Base-by-base conservation (phyloP, 2,329 filamentous ascomycete genomes). In the Aureobasidium sp. region DNA sequence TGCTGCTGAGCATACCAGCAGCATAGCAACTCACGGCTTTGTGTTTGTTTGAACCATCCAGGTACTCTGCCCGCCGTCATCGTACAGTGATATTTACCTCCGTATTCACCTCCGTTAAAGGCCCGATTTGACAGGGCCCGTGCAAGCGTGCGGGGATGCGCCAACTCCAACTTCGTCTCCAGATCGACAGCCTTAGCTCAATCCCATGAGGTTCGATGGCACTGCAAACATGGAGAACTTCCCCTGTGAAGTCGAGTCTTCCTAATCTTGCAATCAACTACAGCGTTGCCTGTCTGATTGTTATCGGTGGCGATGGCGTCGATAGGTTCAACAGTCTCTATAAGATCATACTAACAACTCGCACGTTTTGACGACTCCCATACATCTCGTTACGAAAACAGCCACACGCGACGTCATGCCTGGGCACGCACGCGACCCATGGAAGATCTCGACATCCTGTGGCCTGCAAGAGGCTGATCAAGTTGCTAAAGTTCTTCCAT, bases 341-440 rank as follows among this genome's bases (percentile, higher is more conserved):
- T 42, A 29, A 14, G 44, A 9, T 34, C 20, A 12, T 7, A n/a
- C 25, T 12, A 9, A 45, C 17, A 27, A 49, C n/a, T 49, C 17
- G 39, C 22, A 31, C 37, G 37, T 56, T 56, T 22, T 1, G 22
- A 44, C 39, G 22, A 56, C 22, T 36, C 22, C 37, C 22, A 44
- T 44, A 56, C 34, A 34, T 12, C 12, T 41, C 29, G 36, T 53
- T 27, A 34, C 52, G 9, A 56, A 41, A 12, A 47, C 25, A 58
- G 55, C 55, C 55, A 58, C 55, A 11, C 55, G 20, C 55, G 55
- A 58, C 55, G 55, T 58, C 55, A 58, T 58, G 42, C 31, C 39
- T 20, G 29, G 29, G 22, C 17, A n/a, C 8, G 37, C 42, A 45
- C 39, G 11, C 42, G 55, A 58, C 20, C 31, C 31, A 42, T 34